These are phyloP conservation scores for Aspergillus terreus DNA, from an alignment of 2,329 filamentous ascomycete species.

Conservation along the genomic window DNA sequence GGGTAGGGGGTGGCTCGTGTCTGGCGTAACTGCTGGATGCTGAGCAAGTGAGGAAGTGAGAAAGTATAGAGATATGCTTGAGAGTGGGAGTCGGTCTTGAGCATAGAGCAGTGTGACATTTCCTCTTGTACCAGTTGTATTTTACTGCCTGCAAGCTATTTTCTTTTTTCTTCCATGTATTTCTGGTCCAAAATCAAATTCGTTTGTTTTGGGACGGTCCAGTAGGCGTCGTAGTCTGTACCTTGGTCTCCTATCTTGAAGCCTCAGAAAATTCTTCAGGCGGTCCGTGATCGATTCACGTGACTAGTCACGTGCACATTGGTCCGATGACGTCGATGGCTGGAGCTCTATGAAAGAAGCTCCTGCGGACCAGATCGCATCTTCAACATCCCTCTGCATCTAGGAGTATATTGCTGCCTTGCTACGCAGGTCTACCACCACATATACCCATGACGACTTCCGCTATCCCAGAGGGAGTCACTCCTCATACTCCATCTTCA, in stretches of 20 bases:
- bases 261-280: not conserved
- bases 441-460: slow-evolving; percentile 5
- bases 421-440: not conserved
- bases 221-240: too few species aligned
- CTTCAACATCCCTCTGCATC: not conserved
- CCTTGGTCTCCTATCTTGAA: too few species aligned
- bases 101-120: slow-evolving; percentile 42
- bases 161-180: slow-evolving; percentile 34
- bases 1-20: slow-evolving; percentile 26
- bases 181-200: slow-evolving; percentile 7
- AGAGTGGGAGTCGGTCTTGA: slow-evolving; percentile 38
- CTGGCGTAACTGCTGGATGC: slow-evolving; percentile 25
- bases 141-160: slow-evolving; percentile 47
- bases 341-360: not conserved
- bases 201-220: slow-evolving; percentile 1
- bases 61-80: slow-evolving; percentile 42
- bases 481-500: not conserved
- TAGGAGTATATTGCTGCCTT: too few species aligned
- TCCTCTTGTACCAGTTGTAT: slow-evolving; percentile 46
- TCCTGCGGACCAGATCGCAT: not conserved
- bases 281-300: not conserved
- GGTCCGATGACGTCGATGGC: not conserved
- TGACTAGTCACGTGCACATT: not conserved
- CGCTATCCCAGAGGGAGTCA: not conserved
- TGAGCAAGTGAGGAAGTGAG: slow-evolving; percentile 25